Base-by-base conservation (phyloP, 371 early-diverging fungal species). In the Funneliformis caledonium region DNA sequence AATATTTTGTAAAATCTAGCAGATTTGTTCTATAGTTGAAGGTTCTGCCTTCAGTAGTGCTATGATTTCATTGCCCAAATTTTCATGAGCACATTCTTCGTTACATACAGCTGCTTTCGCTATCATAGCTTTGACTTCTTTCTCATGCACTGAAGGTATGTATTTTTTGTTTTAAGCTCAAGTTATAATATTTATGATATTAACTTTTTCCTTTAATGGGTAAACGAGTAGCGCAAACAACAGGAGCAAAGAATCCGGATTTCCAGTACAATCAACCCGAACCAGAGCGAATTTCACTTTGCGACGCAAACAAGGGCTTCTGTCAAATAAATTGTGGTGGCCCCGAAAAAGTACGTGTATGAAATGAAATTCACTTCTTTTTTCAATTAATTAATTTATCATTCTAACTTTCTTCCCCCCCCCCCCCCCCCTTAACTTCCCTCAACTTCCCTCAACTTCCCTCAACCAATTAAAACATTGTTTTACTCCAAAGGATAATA, bases 291-390 rank as follows among this genome's bases (percentile, higher is more conserved):
- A 2, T 3, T 5, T 2, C 2, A 26, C 37, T 76, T 64, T 76
- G 76, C 43, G 47, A 37, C 4, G 4, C 6, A 7, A 77, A 77
- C 22, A 65, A 22, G n/a, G 77, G 47, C 19, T 77, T 43, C 22
- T 77, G 77, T 26, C 8, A 33, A 16, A 47, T 45, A 43, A 77
- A 61, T 64, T 77, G 77, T 64, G 77, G 67, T 61, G 77, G 47
- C 14, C 37, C 59, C 0, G 47, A 45, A 10, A 42, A 77, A 33
- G 77, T 77, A 65, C 10, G 50, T 56, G 22, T 45, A 45, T 37
- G 9, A n/a, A 2, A 76, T 26, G 61, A n/a, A 42, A 31, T 60
- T 64, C 56, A 59, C 31, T 43, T 42, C 11, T 22, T n/a, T 62
- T 19, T 26, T 62, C 33, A 77, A 60, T 7, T 26, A 14, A 16